Base-by-base conservation (phyloP, 768 basidiomycete genomes). In the Pleurotus djamor region DNA sequence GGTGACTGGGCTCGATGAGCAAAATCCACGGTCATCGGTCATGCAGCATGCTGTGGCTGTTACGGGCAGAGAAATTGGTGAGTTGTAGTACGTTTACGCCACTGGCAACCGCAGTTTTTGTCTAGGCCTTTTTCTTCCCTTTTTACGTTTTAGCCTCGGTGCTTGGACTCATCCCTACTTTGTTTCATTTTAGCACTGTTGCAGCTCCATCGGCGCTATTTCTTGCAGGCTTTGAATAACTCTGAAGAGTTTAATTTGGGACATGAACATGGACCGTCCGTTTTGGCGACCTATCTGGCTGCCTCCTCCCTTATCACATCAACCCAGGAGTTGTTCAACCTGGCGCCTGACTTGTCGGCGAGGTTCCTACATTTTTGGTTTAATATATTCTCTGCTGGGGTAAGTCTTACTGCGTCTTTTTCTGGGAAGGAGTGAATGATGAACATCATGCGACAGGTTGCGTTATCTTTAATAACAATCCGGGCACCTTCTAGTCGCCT, bases 341-440 rank as follows among this genome's bases (percentile, higher is more conserved):
- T 81, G 61, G 83, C 88, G 66, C 80, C 83, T 6, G 81, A 85
- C 63, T 70, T 90, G 52, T 84, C 83, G 61, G 80, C 80, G 54
- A 79, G 89, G 34, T 87, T 88, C 63, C 78, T 88, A 69, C 82
- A 84, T 67, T 84, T 88, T 65, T 92, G 89, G 89, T 86, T 87
- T 60, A 88, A 91, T 65, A 77, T 83, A 16, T 89, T 88, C 68
- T 88, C 88, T 47, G 86, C 86, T 6, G 85, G 85, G 60, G 88
- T 88, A 68, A 71, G 86, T 76, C 4, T 45, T 49, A 34, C 16
- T 17, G 3, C 36, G 43, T 60, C 33, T 1, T 28, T 37, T 36
- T 14, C 5, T 32, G 52, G 37, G 2, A 5, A 45, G 37, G 17
- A 32, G 50, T 44, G 16, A 48, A 34, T 60, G 34, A 59, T 57